A percentile compares a stretch with the other conserved stretches of the same genome.
Conservation (phyloP, 768 basidiomycete genomes). For the Psilocybe azurescens region DNA sequence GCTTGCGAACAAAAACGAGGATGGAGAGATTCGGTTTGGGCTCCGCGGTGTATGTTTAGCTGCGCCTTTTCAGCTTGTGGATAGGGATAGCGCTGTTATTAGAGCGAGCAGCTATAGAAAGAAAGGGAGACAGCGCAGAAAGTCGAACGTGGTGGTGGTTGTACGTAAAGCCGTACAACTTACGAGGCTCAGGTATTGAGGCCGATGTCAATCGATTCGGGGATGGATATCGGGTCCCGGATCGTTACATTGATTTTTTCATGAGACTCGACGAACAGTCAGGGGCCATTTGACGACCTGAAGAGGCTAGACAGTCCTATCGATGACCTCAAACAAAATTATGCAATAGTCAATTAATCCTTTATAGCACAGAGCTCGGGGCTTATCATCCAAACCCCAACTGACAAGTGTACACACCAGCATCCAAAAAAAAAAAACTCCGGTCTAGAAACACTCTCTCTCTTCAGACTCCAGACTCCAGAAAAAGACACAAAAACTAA, state of each 20-base stretch:
- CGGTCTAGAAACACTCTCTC: too few relatives aligned
- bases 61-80: background rate
- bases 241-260: background rate
- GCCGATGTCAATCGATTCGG: background rate
- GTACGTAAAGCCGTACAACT: background rate
- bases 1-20: conserved; percentile 3
- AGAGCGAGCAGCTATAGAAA: background rate
- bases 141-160: background rate
- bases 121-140: background rate
- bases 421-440: too few relatives aligned
- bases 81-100: background rate
- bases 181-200: background rate
- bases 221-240: background rate
- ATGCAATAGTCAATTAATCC: too few relatives aligned
- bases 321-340: too few relatives aligned
- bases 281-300: too few relatives aligned
- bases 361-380: too few relatives aligned
- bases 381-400: too few relatives aligned
- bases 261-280: too few relatives aligned
- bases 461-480: background rate
- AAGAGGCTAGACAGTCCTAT: too few relatives aligned
- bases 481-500: background rate
- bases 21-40: background rate
- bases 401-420: too few relatives aligned
- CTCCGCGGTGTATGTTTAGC: conserved; percentile 1